A percentile compares a stretch with the other conserved stretches of the same genome.
Conservation (phyloP, 2,329 filamentous ascomycete genomes). For the Neocucurbitaria cava region DNA sequence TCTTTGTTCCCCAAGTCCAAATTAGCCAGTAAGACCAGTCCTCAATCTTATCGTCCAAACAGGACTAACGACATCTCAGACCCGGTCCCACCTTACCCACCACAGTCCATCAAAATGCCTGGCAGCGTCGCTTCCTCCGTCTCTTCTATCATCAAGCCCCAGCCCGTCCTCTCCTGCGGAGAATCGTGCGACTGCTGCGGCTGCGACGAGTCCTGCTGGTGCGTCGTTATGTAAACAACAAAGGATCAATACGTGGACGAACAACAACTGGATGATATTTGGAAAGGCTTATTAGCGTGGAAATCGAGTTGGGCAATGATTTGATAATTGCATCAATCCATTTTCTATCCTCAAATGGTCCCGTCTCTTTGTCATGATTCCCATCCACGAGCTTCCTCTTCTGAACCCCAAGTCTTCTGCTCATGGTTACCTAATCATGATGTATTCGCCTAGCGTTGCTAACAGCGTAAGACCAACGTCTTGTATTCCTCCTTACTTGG, state of each 20-base stretch:
- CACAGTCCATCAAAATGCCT: slow-evolving; percentile 35
- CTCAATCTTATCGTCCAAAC: background rate
- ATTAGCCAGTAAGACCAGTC: background rate
- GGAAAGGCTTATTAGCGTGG: background rate
- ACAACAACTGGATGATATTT: background rate
- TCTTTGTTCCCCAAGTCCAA: background rate
- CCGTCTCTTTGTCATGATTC: background rate
- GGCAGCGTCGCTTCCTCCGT: slow-evolving; percentile 42
- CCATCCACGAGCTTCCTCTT: background rate
- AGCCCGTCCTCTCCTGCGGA: slow-evolving; percentile 43
- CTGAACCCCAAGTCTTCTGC: background rate
- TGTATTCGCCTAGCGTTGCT: background rate
- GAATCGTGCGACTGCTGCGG: slow-evolving; percentile 50
- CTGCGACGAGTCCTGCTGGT: slow-evolving; percentile 48
- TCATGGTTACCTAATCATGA: background rate
- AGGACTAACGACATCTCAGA: background rate
- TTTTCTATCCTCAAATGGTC: background rate
- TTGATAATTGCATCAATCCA: background rate
- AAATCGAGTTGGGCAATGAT: background rate
- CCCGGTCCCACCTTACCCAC: background rate
- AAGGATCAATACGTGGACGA: background rate
- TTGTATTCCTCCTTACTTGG: background rate
- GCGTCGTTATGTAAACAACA: slow-evolving; percentile 39
- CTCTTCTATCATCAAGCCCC: slow-evolving; percentile 48
- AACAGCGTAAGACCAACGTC: background rate